Percentiles rank a stretch among this genome's conserved stretches.
Conservation (phyloP, 768 basidiomycete genomes). For the Leccinum disarticulatum region DNA sequence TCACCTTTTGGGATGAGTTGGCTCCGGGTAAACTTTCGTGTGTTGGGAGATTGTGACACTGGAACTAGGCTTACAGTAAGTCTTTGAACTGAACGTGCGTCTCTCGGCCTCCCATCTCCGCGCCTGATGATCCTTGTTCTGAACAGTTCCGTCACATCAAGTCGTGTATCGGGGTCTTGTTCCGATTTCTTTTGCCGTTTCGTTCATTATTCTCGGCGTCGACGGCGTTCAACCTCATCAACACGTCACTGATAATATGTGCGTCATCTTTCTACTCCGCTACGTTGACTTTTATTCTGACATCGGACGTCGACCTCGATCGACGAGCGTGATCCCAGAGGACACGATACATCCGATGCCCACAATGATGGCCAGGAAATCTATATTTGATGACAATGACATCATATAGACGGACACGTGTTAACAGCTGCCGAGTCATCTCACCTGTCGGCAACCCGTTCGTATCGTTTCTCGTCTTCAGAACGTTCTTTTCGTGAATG, state of each 20-base stretch:
- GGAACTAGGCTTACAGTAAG: too few species aligned
- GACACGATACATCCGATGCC: slow-evolving; percentile 64
- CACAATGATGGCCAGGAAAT: slow-evolving; percentile 57
- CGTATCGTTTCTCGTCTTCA: background rate
- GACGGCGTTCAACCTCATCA: slow-evolving; percentile 66
- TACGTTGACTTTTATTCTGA: background rate
- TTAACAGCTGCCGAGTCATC: too few species aligned
- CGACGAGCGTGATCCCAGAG: slow-evolving; percentile 72
- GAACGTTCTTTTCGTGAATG: background rate
- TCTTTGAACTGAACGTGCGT: slow-evolving; percentile 78
- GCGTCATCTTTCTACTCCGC: slow-evolving; percentile 7
- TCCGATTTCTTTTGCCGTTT: slow-evolving; percentile 73
- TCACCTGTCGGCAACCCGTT: too few species aligned
- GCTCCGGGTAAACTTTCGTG: too few species aligned
- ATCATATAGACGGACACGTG: background rate
- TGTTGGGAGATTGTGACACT: too few species aligned
- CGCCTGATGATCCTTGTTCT: background rate
- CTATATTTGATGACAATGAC: slow-evolving; percentile 29
- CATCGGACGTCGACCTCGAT: background rate
- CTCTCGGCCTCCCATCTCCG: background rate
- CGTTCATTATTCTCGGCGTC: slow-evolving; percentile 62
- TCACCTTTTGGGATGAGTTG: too few species aligned
- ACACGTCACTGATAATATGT: slow-evolving; percentile 65
- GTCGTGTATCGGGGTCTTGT: slow-evolving; percentile 67
- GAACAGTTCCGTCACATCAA: background rate